Evolutionary conservation across 345 rosid genomes (phyloP).

Genomic region (Pistacia atlantica): DNA sequence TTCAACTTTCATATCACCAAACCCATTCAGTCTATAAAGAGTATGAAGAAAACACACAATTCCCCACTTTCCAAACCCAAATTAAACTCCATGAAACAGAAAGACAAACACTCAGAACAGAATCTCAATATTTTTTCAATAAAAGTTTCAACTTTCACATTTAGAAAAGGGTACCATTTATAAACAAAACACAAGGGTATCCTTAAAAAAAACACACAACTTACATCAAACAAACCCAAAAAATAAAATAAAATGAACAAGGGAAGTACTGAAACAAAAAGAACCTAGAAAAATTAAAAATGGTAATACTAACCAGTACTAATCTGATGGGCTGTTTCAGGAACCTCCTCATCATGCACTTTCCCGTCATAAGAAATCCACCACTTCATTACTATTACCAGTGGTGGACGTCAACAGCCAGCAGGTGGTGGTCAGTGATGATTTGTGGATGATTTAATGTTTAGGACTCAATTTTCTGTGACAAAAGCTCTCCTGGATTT

Average conservation of each 20-base stretch:
- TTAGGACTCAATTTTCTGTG: constrained; percentile 1
- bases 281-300: neutral
- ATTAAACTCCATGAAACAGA: neutral
- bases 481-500: constrained; percentile 1
- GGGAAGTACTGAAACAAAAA: neutral
- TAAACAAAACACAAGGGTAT: no score
- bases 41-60: neutral
- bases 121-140: neutral
- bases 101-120: neutral
- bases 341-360: constrained; percentile 41
- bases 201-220: no score
- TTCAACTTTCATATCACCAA: neutral
- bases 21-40: neutral
- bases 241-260: no score
- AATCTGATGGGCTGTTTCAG: constrained; percentile 90
- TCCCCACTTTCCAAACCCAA: neutral
- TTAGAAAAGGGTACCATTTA: no score
- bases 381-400: constrained; percentile 6
- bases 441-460: no score
- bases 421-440: no score
- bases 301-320: constrained; percentile 55
- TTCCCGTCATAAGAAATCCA: constrained; percentile 17
- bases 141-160: no score
- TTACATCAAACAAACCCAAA: no score
- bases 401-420: no score